Base-by-base conservation (phyloP, 441 rosid species). In the Eruca vesicaria region DNA sequence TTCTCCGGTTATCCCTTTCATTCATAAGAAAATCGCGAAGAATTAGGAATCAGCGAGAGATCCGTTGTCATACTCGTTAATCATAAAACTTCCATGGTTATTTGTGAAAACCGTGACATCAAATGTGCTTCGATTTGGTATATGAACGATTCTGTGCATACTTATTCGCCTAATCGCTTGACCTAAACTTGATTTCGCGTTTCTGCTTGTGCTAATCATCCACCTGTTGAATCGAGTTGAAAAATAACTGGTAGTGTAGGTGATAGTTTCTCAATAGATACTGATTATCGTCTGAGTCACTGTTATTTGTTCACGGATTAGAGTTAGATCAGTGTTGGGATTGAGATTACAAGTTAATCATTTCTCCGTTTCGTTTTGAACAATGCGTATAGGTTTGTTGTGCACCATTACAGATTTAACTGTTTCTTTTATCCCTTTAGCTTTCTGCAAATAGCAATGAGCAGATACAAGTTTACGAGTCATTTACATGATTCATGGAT, bases 271-370 rank as follows among this genome's bases (percentile, higher is more conserved):
- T 32, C 52, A 20, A 16, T 10, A 29, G 38, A 66, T 45, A 16
- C 20, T 15, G 21, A 15, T 31, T 50, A 16, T 66, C 71, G 60
- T 45, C 9, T 33, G 58, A 8, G 9, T 28, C 33, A 5, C 23
- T 15, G n/a, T 43, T 3, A 35, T 1, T 63, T 63, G 11, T 26
- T 53, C 52, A 61, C 59, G 65, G 69, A 65, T 66, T 57, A 16
- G 56, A 66, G 58, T 66, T 57, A 16, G 56, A 66, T 76, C 26
- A 69, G 4, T 66, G 67, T 4, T 38, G 52, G 59, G 73, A 28
- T 31, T 62, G 9, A 18, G 45, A 55, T 50, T 18, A 36, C 75
- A 41, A 14, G 48, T 31, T 57, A 29, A 23, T 67, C 28, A 26
- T 69, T 38, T 26, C 60, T 50, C 43, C 4, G 14, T 21, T 26